A percentile compares a stretch with the other conserved stretches of the same genome.
Evolutionary conservation across 83 land plant genomes (phyloP).

Genomic region (Diphasiastrum complanatum): DNA sequence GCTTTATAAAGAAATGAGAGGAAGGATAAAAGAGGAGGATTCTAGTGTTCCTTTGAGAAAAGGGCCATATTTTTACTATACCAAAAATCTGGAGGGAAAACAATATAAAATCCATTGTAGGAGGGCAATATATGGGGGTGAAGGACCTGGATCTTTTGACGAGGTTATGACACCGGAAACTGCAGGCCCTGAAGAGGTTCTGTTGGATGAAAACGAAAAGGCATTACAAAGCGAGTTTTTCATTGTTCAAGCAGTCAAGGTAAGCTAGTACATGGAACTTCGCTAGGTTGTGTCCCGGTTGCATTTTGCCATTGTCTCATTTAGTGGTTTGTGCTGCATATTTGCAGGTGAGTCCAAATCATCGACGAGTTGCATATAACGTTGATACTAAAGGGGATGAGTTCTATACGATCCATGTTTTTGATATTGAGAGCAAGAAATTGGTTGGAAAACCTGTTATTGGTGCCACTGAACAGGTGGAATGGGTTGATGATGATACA

Average conservation of each 20-base stretch:
- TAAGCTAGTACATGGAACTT: slow-evolving; percentile 1
- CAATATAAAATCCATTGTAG: slow-evolving; percentile 88
- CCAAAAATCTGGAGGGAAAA: slow-evolving; percentile 67
- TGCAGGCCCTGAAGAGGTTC: slow-evolving; percentile 59
- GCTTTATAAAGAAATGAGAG: slow-evolving; percentile 68
- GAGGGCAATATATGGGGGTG: slow-evolving; percentile 38
- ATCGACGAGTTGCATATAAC: slow-evolving; percentile 77
- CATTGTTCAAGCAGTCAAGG: slow-evolving; percentile 65
- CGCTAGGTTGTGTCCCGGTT: background rate
- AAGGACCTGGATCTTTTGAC: slow-evolving; percentile 53
- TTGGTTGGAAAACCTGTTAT: slow-evolving; percentile 49
- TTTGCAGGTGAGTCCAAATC: slow-evolving; percentile 79
- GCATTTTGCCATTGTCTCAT: background rate
- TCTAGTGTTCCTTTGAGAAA: slow-evolving; percentile 58
- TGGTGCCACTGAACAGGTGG: slow-evolving; percentile 48
- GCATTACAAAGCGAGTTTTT: slow-evolving; percentile 62
- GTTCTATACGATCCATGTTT: slow-evolving; percentile 68
- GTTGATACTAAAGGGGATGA: slow-evolving; percentile 94
- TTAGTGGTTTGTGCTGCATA: background rate
- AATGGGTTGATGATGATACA: slow-evolving; percentile 83
- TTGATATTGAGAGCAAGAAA: slow-evolving; percentile 54
- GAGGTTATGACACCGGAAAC: slow-evolving; percentile 70
- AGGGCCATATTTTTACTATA: slow-evolving; percentile 72
- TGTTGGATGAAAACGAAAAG: slow-evolving; percentile 81
- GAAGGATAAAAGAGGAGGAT: slow-evolving; percentile 87